phyloP scores from a whole-genome alignment of 805 yeast species.

The Ogataea corticis region DNA sequence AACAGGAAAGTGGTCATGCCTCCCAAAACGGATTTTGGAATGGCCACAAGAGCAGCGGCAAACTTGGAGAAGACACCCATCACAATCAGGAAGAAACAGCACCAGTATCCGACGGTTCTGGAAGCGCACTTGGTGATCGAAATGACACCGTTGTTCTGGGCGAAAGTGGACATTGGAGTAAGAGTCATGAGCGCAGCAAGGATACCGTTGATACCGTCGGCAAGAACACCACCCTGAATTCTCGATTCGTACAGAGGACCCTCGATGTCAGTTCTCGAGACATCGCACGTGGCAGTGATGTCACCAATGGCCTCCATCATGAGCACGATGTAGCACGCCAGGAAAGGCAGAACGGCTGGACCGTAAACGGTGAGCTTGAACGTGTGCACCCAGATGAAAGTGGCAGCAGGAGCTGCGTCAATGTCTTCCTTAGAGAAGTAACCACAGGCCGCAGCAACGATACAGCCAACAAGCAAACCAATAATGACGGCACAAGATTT shows the following conservation, averaged over 20 bases:
- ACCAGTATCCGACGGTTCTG: slow-evolving; percentile 61
- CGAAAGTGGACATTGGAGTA: slow-evolving; percentile 91
- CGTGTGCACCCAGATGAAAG: slow-evolving; percentile 87
- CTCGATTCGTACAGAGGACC: slow-evolving; percentile 81
- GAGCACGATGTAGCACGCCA: slow-evolving; percentile 77
- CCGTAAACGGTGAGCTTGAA: slow-evolving; percentile 77
- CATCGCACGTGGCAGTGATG: slow-evolving; percentile 92
- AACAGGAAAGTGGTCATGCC: slow-evolving; percentile 74
- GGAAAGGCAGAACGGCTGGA: slow-evolving; percentile 81
- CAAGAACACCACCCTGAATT: slow-evolving; percentile 89
- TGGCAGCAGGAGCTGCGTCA: slow-evolving; percentile 73
- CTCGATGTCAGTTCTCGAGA: slow-evolving; percentile 79
- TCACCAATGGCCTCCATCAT: slow-evolving; percentile 96
- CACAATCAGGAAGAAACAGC: slow-evolving; percentile 64
- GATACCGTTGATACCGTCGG: slow-evolving; percentile 82
- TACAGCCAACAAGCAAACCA: slow-evolving; percentile 85
- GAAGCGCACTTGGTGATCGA: slow-evolving; percentile 91
- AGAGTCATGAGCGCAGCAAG: slow-evolving; percentile 76
- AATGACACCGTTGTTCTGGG: slow-evolving; percentile 94
- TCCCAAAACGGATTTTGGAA: slow-evolving; percentile 78
- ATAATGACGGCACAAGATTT: slow-evolving; percentile 89
- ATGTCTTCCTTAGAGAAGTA: slow-evolving; percentile 65
- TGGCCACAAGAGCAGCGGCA: slow-evolving; percentile 85
- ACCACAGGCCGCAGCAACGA: slow-evolving; percentile 88
- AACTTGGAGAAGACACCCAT: slow-evolving; percentile 90